Evolutionary conservation across 352 stramenopile genomes (phyloP).

Genomic region (Globisporangium ultimum): DNA sequence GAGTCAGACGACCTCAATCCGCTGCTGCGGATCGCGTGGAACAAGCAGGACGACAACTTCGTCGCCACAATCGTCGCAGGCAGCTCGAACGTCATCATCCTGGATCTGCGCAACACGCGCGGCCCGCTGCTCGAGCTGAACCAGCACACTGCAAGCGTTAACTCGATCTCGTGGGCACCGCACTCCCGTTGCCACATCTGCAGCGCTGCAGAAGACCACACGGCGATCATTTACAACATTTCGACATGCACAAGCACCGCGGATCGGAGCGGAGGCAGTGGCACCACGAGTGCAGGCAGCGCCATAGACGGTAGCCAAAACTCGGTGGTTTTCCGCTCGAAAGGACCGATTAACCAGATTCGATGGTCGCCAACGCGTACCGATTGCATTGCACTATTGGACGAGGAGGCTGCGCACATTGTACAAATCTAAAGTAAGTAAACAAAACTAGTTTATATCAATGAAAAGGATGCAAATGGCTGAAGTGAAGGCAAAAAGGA

Average conservation of each 20-base stretch:
- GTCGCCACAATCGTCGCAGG: conserved; percentile 94
- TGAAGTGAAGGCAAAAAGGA: conserved; percentile 4
- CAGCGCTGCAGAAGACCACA: conserved; percentile 93
- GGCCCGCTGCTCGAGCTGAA: conserved; percentile 90
- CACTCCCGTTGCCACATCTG: conserved; percentile 93
- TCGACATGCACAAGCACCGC: conserved; percentile 28
- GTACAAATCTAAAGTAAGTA: conserved; percentile 52
- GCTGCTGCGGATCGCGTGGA: conserved; percentile 95
- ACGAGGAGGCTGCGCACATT: conserved; percentile 95
- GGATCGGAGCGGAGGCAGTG: conserved; percentile 9
- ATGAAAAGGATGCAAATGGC: no score
- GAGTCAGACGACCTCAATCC: conserved; percentile 87
- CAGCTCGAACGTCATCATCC: conserved; percentile 89
- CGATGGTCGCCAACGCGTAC: conserved; percentile 91
- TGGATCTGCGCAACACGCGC: conserved; percentile 94
- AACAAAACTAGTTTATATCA: no score
- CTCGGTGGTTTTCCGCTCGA: conserved; percentile 59
- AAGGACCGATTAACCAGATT: conserved; percentile 77
- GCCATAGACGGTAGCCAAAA: conserved; percentile 24
- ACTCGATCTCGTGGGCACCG: conserved; percentile 96
- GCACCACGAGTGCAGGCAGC: conserved; percentile 19
- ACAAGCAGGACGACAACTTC: conserved; percentile 97
- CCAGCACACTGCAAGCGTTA: conserved; percentile 91
- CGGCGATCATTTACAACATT: conserved; percentile 96
- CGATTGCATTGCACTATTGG: conserved; percentile 95